phyloP scores from a whole-genome alignment of 495 filamentous ascomycete species.

The Xylaria curta region DNA sequence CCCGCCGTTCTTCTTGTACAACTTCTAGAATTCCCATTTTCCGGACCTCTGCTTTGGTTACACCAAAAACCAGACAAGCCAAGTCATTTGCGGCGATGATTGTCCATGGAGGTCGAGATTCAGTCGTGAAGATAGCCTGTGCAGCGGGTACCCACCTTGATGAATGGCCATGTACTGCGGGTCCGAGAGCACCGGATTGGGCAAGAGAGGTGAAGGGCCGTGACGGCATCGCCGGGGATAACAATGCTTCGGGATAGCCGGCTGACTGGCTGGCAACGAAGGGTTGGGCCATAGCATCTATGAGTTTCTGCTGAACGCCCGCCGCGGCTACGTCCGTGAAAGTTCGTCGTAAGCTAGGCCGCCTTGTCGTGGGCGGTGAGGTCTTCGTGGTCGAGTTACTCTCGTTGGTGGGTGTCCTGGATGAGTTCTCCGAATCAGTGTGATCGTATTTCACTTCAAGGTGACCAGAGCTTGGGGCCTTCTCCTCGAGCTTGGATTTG shows the following conservation, averaged over 20 bases:
- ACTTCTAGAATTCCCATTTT: conserved; percentile 96
- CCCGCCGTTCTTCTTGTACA: conserved; percentile 81
- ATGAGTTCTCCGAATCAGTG: conserved; percentile 58
- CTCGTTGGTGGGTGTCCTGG: conserved; percentile 62
- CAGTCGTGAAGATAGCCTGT: conserved; percentile 96
- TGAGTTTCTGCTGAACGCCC: conserved; percentile 79
- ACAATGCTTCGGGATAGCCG: conserved; percentile 49
- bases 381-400: conserved; percentile 59
- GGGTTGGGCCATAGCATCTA: conserved; percentile 87
- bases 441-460: conserved; percentile 29
- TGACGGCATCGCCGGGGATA: conserved; percentile 50
- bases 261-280: conserved; percentile 62
- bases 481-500: conserved; percentile 20
- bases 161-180: conserved; percentile 77
- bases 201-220: conserved; percentile 44
- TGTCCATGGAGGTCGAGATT: conserved; percentile 87
- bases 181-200: conserved; percentile 42
- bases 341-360: conserved; percentile 82
- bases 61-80: conserved; percentile 93
- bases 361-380: conserved; percentile 61
- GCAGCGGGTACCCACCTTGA: conserved; percentile 89
- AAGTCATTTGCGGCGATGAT: conserved; percentile 97
- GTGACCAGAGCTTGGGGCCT: conserved; percentile 14
- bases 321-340: conserved; percentile 79
- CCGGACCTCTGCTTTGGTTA: conserved; percentile 90